phyloP scores from a whole-genome alignment of 1,284 basidiomycete species.

The Marasmius tenuissimus region DNA sequence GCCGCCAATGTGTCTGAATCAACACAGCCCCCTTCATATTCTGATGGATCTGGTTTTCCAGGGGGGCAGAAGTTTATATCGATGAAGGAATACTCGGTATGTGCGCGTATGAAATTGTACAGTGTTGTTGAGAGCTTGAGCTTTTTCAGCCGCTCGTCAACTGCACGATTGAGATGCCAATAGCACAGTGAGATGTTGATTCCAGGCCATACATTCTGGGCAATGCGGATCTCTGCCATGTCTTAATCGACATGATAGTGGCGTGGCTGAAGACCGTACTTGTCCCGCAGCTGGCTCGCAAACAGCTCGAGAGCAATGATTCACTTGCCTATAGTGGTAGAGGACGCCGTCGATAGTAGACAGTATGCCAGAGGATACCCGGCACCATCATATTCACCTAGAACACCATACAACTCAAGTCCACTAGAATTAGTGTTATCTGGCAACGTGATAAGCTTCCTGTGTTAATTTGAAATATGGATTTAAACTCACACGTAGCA shows the following conservation, averaged over 20 bases:
- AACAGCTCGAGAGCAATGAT: constrained; percentile 21
- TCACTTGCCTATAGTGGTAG: constrained; percentile 21
- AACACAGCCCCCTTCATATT: constrained; percentile 20
- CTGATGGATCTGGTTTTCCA: constrained; percentile 13
- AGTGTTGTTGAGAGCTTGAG: constrained; percentile 27
- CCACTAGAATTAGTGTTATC: constrained; percentile 30
- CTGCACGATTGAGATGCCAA: constrained; percentile 26
- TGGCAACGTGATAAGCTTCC: constrained; percentile 5
- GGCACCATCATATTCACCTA: constrained; percentile 28
- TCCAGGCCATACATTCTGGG: constrained; percentile 17
- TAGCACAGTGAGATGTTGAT: constrained; percentile 27
- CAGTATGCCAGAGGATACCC: constrained; percentile 30
- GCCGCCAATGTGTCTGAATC: neutral
- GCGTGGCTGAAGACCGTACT: constrained; percentile 20
- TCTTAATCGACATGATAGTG: constrained; percentile 30
- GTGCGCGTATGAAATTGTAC: constrained; percentile 20
- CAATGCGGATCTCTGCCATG: constrained; percentile 28
- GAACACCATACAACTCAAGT: constrained; percentile 29
- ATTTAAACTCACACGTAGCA: constrained; percentile 27
- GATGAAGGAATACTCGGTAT: constrained; percentile 26
- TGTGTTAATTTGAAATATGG: neutral
- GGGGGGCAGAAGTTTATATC: constrained; percentile 19
- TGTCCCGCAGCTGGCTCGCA: constrained; percentile 16
- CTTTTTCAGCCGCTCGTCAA: constrained; percentile 19
- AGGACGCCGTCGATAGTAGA: constrained; percentile 25